Evolutionary conservation across 192 early-diverging fungal species (phyloP).

Genomic region (Pecoramyces ruminantium): DNA sequence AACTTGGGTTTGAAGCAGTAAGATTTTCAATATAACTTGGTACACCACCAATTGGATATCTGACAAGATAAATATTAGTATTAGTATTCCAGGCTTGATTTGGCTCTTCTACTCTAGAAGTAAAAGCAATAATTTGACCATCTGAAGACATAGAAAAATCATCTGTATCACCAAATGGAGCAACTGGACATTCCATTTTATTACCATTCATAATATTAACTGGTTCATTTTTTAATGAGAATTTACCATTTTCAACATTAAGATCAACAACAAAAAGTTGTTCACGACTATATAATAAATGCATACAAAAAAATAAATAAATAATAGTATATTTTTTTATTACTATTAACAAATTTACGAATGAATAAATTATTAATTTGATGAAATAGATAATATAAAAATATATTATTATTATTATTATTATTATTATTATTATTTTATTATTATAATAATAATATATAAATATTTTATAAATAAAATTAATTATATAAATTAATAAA

Average conservation of each 20-base stretch:
- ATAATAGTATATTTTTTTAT: no score
- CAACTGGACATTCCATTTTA: constrained; percentile 12
- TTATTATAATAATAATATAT: no score
- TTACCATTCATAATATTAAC: constrained; percentile 31
- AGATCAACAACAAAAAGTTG: constrained; percentile 13
- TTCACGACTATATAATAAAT: neutral
- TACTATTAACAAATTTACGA: no score
- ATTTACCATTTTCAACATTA: neutral
- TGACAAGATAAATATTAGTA: constrained; percentile 46
- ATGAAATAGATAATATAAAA: no score
- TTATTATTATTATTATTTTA: no score
- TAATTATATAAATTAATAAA: no score
- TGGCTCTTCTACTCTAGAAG: constrained; percentile 37
- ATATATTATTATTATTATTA: no score
- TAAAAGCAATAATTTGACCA: constrained; percentile 45
- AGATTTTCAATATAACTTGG: neutral
- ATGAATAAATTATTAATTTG: no score
- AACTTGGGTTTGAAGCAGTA: constrained; percentile 27
- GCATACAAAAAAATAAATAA: no score
- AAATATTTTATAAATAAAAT: no score
- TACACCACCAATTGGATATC: neutral
- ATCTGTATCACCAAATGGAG: constrained; percentile 35
- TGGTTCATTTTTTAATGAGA: constrained; percentile 18
- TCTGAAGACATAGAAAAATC: constrained; percentile 48
- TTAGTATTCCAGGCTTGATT: constrained; percentile 66